Percentiles rank a stretch among this genome's conserved stretches.
These are phyloP conservation scores for Pythium dissotocum DNA, from an alignment of 352 stramenopile genomes.

Conservation along the genomic window DNA sequence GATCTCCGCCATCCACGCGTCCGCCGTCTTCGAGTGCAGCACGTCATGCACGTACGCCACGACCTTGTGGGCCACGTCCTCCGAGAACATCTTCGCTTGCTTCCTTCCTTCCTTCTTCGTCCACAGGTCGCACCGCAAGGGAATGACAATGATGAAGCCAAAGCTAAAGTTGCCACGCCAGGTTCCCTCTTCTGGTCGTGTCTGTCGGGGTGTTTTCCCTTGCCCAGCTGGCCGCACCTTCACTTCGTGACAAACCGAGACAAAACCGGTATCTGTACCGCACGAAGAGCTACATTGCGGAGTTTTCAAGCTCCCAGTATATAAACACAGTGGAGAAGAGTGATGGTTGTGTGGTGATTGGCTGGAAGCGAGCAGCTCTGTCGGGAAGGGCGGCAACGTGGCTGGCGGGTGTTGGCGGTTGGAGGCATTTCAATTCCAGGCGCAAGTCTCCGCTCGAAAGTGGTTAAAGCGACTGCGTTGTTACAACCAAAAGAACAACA, in stretches of 20 bases:
- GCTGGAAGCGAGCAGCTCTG: constrained; percentile 17
- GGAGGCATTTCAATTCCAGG: constrained; percentile 38
- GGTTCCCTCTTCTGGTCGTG: background rate
- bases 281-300: constrained; percentile 14
- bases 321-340: constrained; percentile 15
- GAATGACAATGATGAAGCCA: background rate
- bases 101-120: background rate
- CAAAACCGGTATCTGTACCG: constrained; percentile 18
- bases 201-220: background rate
- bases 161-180: background rate
- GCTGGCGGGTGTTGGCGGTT: background rate
- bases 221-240: background rate
- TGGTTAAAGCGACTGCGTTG: constrained; percentile 90
- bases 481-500: constrained; percentile 30
- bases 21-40: constrained; percentile 71
- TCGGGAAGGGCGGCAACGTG: background rate
- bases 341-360: constrained; percentile 25
- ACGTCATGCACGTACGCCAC: constrained; percentile 78
- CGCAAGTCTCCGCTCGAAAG: constrained; percentile 76
- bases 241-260: constrained; percentile 6
- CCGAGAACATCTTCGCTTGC: constrained; percentile 35
- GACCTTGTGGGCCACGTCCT: constrained; percentile 52
- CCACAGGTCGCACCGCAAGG: background rate
- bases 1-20: constrained; percentile 71
- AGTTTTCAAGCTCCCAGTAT: constrained; percentile 15